Evolutionary conservation across 148 eudicot genomes (phyloP).

Genomic region (Cornus kousa): DNA sequence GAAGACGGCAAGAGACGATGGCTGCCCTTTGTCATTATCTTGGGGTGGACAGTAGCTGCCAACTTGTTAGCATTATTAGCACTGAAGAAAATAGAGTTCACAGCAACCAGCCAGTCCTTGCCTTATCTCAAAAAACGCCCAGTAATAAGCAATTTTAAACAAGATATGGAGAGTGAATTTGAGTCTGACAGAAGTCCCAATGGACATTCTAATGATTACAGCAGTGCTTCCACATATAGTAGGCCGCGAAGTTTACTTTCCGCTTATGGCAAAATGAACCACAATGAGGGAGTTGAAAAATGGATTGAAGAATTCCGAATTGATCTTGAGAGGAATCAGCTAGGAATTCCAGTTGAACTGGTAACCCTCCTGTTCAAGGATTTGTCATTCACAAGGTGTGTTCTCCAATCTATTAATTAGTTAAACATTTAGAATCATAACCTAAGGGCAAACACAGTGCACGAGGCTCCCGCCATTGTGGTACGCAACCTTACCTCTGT

Average conservation of each 20-base stretch:
- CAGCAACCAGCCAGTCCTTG: constrained; percentile 6
- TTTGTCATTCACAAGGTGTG: constrained; percentile 7
- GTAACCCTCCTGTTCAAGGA: constrained; percentile 6
- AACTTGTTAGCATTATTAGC: constrained; percentile 11
- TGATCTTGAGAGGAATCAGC: constrained; percentile 7
- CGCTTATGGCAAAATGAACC: not conserved
- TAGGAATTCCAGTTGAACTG: constrained; percentile 14
- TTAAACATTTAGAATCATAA: not conserved
- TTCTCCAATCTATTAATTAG: not conserved
- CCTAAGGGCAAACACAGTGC: no score
- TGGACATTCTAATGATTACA: not conserved
- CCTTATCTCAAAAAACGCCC: not conserved
- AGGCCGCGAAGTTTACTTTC: not conserved
- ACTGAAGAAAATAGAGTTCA: constrained; percentile 12
- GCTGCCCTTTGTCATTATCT: not conserved
- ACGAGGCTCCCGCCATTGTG: no score
- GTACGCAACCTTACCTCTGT: no score
- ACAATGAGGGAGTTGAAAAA: constrained; percentile 3
- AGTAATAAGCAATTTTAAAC: constrained; percentile 4
- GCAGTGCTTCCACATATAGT: not conserved
- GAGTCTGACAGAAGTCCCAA: not conserved
- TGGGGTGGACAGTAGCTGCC: constrained; percentile 6
- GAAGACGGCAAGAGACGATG: constrained; percentile 8
- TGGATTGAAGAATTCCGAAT: constrained; percentile 15
- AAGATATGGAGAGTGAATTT: constrained; percentile 9